Evolutionary conservation across 768 basidiomycete genomes (phyloP), one percentile per base, ranked within the genome.

Genomic region (Podaxis rugospora): DNA sequence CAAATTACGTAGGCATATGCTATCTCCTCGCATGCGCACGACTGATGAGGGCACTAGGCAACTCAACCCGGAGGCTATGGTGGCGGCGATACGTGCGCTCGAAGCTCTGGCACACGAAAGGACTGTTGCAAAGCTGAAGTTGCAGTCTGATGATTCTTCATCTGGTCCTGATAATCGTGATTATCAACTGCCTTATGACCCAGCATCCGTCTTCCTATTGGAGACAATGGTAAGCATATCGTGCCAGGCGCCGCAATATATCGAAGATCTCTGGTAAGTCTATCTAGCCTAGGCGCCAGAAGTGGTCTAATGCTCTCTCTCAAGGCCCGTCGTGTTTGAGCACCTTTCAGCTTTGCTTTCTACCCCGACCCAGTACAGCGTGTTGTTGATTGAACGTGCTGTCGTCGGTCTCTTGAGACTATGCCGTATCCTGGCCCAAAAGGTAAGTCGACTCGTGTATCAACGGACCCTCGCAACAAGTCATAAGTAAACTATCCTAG

Each of bases 141-240:
- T 87, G 60, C 86, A 87, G 65, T 78, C 80, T 1, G 88, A 90
- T 61, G 90, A 92, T 55, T 68, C 71, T 42, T 67, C 76, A 27
- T 70, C 79, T 0, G 67, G 74, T 1, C 68, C 77, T 18, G 75
- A 75, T 68, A 82, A 82, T 28, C 77, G 71, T 4, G 68, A 74
- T 1, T 82, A 78, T 56, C 82, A 88, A 54, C 75, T 96, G 7
- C 86, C 95, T 9, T 99, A 98, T 67, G 97, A 99, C 70, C 94
- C 97, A 10, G 92, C 94, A 2, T 92, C 95, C 6, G 88, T 97
- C 0, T 96, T 98, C 75, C 85, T 98, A 39, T 74, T 98, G 63
- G 97, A 99, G 73, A 92, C 86, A 53, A 96, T 98, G 89, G 87
- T 93, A 65, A 96, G 93, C 72, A 86, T 98, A 42, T 82, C 90